Evolutionary conservation across 139 green algal species (phyloP).

Genomic region (Chloropicon primus): DNA sequence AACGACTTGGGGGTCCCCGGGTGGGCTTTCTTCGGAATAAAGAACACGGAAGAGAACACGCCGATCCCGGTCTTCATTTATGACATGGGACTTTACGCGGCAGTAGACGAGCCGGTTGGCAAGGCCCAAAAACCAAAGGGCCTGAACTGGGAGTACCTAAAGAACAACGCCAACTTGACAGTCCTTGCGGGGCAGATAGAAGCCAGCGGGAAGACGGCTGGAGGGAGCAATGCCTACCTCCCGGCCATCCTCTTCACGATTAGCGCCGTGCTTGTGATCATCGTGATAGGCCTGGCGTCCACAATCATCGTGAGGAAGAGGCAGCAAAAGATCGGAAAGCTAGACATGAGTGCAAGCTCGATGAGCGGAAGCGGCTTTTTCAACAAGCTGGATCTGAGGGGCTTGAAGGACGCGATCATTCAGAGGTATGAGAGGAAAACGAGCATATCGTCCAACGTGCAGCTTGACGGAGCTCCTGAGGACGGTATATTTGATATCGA

Average conservation of each 20-base stretch:
- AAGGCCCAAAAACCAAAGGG: neutral
- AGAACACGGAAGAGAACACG: neutral
- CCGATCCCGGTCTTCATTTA: neutral
- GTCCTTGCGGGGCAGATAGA: neutral
- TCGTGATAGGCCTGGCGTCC: neutral
- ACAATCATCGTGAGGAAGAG: neutral
- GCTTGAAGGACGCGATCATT: neutral
- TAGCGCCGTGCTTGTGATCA: neutral
- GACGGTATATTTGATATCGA: slow-evolving; percentile 22
- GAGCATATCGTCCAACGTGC: too few species aligned
- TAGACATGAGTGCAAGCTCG: neutral
- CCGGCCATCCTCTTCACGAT: neutral
- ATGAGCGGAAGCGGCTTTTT: neutral
- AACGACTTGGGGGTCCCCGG: neutral
- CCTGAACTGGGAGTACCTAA: neutral
- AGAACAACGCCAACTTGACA: neutral
- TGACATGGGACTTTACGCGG: neutral
- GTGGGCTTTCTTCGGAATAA: neutral
- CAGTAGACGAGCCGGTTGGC: neutral
- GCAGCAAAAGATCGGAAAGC: neutral
- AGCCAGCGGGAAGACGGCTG: too few species aligned
- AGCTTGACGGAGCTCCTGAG: neutral
- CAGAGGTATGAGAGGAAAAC: neutral
- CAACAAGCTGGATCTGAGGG: neutral
- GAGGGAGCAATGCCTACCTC: neutral